phyloP scores from a whole-genome alignment of 1,284 basidiomycete genomes.

The Sanguinoderma infundibulare region DNA sequence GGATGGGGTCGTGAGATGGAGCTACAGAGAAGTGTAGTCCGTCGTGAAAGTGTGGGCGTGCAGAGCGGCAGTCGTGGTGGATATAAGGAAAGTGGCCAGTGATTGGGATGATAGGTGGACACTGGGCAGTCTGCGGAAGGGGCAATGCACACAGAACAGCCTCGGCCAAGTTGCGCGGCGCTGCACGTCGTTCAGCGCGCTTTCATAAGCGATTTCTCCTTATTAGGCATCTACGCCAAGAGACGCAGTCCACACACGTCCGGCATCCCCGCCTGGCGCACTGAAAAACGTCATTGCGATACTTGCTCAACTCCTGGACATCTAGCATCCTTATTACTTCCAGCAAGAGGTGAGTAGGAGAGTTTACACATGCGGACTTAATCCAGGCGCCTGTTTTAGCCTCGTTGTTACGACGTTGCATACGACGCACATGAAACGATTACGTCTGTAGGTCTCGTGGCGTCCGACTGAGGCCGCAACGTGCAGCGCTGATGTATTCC shows the following conservation, averaged over 20 bases:
- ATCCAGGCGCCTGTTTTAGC: neutral
- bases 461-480: neutral
- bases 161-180: constrained; percentile 10
- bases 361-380: neutral
- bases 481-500: too few relatives aligned
- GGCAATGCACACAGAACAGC: constrained; percentile 25
- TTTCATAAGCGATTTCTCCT: constrained; percentile 20
- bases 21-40: constrained; percentile 9
- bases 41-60: constrained; percentile 8
- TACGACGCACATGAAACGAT: neutral
- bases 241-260: neutral
- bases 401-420: neutral
- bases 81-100: constrained; percentile 14
- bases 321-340: too few relatives aligned
- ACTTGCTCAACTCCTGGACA: too few relatives aligned
- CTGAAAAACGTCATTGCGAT: too few relatives aligned
- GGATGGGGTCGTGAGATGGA: constrained; percentile 10
- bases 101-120: neutral
- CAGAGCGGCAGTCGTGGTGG: neutral
- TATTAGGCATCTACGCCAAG: neutral
- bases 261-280: neutral
- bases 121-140: constrained; percentile 14
- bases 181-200: constrained; percentile 7
- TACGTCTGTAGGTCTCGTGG: too few relatives aligned
- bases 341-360: too few relatives aligned